Conservation (phyloP, 768 basidiomycete genomes). For the Pisolithus marmoratus region DNA sequence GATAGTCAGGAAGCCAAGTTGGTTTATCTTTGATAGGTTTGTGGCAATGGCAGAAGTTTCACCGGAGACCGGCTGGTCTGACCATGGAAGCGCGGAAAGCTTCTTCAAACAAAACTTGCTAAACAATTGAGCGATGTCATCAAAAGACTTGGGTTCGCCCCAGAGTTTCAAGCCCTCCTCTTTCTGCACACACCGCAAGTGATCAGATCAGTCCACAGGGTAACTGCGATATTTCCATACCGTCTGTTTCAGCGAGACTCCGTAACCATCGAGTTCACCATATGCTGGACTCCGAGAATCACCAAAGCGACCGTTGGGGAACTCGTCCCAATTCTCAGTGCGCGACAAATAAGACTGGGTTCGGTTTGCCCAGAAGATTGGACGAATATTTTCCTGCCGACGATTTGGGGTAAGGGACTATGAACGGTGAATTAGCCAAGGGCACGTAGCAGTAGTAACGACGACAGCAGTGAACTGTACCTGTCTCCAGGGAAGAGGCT, state of each 20-base stretch:
- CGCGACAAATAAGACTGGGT: constrained; percentile 92
- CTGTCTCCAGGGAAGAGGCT: constrained; percentile 97
- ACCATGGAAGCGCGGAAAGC: constrained; percentile 87
- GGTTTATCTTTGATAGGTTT: constrained; percentile 81
- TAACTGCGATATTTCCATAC: constrained; percentile 35
- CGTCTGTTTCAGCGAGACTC: constrained; percentile 86
- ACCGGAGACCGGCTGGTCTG: constrained; percentile 76
- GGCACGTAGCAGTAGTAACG: not conserved
- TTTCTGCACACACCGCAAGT: constrained; percentile 43
- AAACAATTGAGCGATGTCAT: constrained; percentile 73
- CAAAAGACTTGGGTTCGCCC: constrained; percentile 67
- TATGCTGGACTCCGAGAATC: constrained; percentile 97
- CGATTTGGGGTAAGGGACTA: constrained; percentile 90
- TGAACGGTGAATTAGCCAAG: constrained; percentile 6
- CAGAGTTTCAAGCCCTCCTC: constrained; percentile 85
- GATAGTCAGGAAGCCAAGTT: constrained; percentile 91
- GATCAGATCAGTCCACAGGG: constrained; percentile 4
- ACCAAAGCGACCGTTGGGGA: constrained; percentile 98
- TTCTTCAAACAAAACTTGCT: constrained; percentile 73
- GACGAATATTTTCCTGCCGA: constrained; percentile 87
- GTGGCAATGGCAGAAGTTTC: constrained; percentile 81
- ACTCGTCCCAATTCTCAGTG: constrained; percentile 99
- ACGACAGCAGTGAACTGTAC: constrained; percentile 35
- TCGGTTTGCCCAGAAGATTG: constrained; percentile 99
- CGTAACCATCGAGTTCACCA: constrained; percentile 96